Conservation (phyloP, 164 flowering plant species). For the Berberis thunbergii region DNA sequence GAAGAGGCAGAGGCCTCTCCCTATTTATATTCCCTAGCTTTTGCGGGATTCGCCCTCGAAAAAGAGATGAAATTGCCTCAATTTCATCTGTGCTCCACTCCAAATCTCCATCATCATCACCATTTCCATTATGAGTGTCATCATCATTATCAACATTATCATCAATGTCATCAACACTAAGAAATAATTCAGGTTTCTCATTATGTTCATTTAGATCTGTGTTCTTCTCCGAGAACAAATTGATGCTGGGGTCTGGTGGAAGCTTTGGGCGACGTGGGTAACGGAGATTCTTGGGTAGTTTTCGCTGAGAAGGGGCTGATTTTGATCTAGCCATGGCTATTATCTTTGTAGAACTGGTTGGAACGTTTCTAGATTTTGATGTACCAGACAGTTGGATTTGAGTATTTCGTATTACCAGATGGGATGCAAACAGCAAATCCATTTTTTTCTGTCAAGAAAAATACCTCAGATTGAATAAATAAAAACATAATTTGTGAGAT, state of each 20-base stretch:
- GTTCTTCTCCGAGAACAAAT: slow-evolving; percentile 26
- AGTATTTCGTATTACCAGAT: too few relatives aligned
- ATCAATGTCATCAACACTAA: neutral
- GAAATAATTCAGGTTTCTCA: neutral
- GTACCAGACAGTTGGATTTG: too few relatives aligned
- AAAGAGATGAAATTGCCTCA: slow-evolving; percentile 79
- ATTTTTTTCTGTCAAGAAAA: too few relatives aligned
- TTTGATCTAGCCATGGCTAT: neutral
- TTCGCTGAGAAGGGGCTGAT: slow-evolving; percentile 12
- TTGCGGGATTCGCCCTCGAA: slow-evolving; percentile 74
- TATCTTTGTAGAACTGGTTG: too few relatives aligned
- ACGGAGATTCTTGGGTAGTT: slow-evolving; percentile 39
- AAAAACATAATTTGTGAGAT: too few relatives aligned
- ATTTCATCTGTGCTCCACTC: slow-evolving; percentile 70
- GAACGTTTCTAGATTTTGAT: too few relatives aligned
- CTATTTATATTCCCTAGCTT: slow-evolving; percentile 63
- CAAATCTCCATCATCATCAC: slow-evolving; percentile 6
- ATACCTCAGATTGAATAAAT: too few relatives aligned
- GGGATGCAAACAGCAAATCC: too few relatives aligned
- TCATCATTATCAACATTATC: neutral
- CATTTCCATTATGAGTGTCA: slow-evolving; percentile 2
- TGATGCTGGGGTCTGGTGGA: slow-evolving; percentile 30
- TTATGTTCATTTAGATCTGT: neutral
- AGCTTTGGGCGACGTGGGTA: slow-evolving; percentile 39
- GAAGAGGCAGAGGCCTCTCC: slow-evolving; percentile 75